Evolutionary conservation across 208 protist species (phyloP).

Genomic region (Trypanosoma boissoni): DNA sequence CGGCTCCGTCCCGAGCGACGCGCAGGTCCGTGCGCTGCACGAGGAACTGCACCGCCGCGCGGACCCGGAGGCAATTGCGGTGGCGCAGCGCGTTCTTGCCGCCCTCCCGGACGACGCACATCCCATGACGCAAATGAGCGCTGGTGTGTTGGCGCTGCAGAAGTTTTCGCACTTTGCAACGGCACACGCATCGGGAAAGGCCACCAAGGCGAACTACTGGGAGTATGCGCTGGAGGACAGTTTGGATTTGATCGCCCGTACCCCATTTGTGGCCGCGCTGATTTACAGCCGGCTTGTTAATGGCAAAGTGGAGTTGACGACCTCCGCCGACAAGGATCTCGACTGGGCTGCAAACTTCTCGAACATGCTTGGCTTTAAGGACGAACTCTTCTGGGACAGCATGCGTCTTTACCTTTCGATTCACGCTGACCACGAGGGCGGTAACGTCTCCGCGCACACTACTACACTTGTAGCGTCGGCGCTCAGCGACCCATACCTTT

Average conservation of each 20-base stretch:
- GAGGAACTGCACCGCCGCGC: conserved; percentile 87
- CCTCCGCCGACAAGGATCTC: conserved; percentile 45
- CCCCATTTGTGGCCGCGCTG: conserved; percentile 84
- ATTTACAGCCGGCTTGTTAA: conserved; percentile 90
- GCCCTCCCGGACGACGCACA: conserved; percentile 91
- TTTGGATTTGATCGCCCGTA: conserved; percentile 90
- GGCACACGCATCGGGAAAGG: conserved; percentile 87
- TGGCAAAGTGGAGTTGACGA: conserved; percentile 47
- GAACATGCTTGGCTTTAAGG: conserved; percentile 92
- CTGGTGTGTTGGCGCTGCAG: conserved; percentile 91
- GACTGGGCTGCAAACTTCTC: conserved; percentile 97
- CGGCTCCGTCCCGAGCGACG: conserved; percentile 92
- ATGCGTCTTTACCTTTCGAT: conserved; percentile 98
- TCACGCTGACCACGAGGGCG: conserved; percentile 96
- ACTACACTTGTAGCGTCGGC: conserved; percentile 96
- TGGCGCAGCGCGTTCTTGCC: conserved; percentile 84
- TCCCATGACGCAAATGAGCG: conserved; percentile 94
- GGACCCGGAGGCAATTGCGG: conserved; percentile 40
- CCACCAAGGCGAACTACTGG: conserved; percentile 96
- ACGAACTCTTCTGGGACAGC: conserved; percentile 93
- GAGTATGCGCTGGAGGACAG: conserved; percentile 93
- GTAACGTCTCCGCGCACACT: conserved; percentile 97
- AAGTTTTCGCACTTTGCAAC: conserved; percentile 91
- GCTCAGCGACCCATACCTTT: conserved; percentile 97
- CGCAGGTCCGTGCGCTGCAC: conserved; percentile 65